Evolutionary conservation across 352 stramenopile species (phyloP).

Genomic region (Pythium brassicae): DNA sequence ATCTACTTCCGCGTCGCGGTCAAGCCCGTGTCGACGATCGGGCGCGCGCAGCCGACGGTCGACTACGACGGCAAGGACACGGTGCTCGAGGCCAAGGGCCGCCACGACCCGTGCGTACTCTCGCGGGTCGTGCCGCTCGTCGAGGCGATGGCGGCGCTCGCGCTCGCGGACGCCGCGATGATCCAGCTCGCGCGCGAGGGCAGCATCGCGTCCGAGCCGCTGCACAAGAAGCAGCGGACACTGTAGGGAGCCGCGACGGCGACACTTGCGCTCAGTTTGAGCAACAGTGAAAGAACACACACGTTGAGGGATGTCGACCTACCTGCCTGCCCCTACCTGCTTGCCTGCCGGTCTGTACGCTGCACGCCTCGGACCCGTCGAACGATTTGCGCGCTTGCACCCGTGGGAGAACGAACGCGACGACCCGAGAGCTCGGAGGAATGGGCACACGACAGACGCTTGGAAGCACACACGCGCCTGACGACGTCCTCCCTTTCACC

Average conservation of each 20-base stretch:
- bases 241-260: constrained; percentile 20
- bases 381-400: too few relatives aligned
- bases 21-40: constrained; percentile 99
- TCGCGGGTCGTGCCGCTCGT: constrained; percentile 96
- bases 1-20: constrained; percentile 99
- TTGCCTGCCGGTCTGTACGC: too few relatives aligned
- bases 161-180: constrained; percentile 95
- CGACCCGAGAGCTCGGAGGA: too few relatives aligned
- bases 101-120: constrained; percentile 98
- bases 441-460: too few relatives aligned
- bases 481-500: too few relatives aligned
- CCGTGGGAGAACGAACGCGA: too few relatives aligned
- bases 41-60: constrained; percentile 92
- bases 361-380: too few relatives aligned
- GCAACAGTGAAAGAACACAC: too few relatives aligned
- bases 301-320: too few relatives aligned
- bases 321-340: too few relatives aligned
- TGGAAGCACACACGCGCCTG: too few relatives aligned
- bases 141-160: constrained; percentile 97
- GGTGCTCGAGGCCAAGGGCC: constrained; percentile 95
- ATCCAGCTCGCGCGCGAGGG: constrained; percentile 91
- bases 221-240: constrained; percentile 58
- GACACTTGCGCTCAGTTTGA: background rate
- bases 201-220: constrained; percentile 41
- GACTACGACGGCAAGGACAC: constrained; percentile 95